Percentiles rank a stretch among this genome's conserved stretches.
phyloP scores from a whole-genome alignment of 306 rosid genomes.

The Quercus bicolor region DNA sequence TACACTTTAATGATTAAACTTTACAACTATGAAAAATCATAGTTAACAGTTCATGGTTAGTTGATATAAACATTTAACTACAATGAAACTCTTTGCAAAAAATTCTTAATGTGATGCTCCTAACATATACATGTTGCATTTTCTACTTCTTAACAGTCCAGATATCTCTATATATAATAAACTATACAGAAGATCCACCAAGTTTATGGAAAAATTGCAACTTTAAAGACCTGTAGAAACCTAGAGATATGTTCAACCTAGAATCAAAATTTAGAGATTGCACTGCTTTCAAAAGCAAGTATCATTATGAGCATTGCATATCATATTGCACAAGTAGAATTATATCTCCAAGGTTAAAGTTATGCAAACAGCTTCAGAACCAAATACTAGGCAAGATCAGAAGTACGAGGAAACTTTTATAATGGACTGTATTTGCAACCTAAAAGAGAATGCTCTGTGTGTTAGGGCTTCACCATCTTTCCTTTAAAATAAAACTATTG shows the following conservation, averaged over 20 bases:
- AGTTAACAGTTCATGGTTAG: not conserved
- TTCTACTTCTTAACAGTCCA: not conserved
- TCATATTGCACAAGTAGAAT: slow-evolving; percentile 12
- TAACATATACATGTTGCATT: not conserved
- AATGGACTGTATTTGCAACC: not conserved
- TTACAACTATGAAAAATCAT: not conserved
- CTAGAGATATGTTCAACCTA: not conserved
- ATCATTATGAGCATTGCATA: not conserved
- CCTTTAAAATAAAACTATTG: too few relatives aligned
- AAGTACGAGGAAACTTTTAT: not conserved
- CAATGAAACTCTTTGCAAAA: not conserved
- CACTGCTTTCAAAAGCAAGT: not conserved
- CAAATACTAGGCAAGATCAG: slow-evolving; percentile 2
- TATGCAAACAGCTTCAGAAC: not conserved
- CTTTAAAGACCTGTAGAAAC: not conserved
- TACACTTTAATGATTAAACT: not conserved
- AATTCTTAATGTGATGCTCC: not conserved
- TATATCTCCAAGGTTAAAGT: slow-evolving; percentile 8
- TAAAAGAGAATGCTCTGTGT: not conserved
- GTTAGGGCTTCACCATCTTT: too few relatives aligned
- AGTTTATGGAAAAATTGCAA: not conserved
- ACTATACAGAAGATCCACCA: not conserved
- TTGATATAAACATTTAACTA: not conserved
- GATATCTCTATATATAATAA: not conserved
- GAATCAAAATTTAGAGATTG: not conserved